Evolutionary conservation across 495 filamentous ascomycete genomes (phyloP), one percentile per base, ranked within the genome.

Genomic region (Annulohypoxylon maeteangense): DNA sequence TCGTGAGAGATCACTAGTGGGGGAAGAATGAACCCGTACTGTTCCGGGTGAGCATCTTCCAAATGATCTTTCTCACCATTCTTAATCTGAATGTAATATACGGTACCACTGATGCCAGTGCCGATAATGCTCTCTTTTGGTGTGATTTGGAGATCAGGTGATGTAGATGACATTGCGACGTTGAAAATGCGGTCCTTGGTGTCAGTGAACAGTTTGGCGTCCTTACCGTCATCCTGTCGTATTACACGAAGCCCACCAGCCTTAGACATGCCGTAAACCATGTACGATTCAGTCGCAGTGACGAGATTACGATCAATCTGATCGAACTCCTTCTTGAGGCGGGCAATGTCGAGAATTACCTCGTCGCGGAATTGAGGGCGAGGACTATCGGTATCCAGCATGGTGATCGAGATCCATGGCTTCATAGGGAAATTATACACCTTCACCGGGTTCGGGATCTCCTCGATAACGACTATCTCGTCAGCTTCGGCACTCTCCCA

Each of bases 341-440:
- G 89, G 40, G 95, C 94, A 78, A 99, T 94, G 69, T 94, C 90
- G 78, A 95, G 90, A 55, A 96, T 87, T 5, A 87, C 82, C 72
- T 94, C 91, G 55, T 91, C 88, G 18, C 87, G 88, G 76, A 91
- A 87, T 11, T 82, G 76, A n/a, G 84, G 78, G 18, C 85, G 85
- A 34, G 79, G 61, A 31, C 81, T 79, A n/a, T 82, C 79, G 12
- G 79, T 77, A 60, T 84, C 82, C 40, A 81, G 82, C 51, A 85
- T 74, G 27, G 74, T 80, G 78, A 99, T 94, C 20, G 94, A 89
- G 53, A 95, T 93, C 84, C 97, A 99, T 8, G 96, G 95, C 76
- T 88, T 91, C 88, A 99, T 92, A 14, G 94, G 96, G 81, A 99
- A 97, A 75, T 96, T 95, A 81, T 94, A 92, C 47, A 98, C 93